Percentiles rank a stretch among this genome's conserved stretches.
phyloP scores from a whole-genome alignment of 176 grass and related monocot species.

The Aegilops speltoides region DNA sequence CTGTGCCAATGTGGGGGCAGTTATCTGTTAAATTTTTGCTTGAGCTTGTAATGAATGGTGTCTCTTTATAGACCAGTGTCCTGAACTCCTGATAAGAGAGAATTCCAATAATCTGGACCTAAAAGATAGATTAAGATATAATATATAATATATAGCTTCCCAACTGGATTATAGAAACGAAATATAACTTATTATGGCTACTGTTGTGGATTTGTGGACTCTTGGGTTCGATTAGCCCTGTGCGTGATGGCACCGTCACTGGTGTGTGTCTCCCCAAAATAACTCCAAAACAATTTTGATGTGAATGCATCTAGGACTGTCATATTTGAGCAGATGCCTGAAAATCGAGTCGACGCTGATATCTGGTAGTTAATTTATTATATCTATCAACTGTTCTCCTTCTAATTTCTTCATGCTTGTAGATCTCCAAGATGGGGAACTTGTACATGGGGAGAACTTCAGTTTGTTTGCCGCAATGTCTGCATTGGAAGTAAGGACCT shows the following conservation, averaged over 20 bases:
- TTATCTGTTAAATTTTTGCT: not conserved
- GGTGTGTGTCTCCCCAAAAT: not conserved
- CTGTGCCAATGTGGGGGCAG: not conserved
- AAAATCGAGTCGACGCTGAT: not conserved
- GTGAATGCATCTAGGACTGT: not conserved
- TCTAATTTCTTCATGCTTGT: conserved; percentile 34
- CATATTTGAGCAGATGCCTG: not conserved
- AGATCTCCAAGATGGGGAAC: conserved; percentile 93
- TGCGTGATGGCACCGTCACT: not conserved
- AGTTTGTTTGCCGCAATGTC: conserved; percentile 99
- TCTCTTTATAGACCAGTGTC: not conserved
- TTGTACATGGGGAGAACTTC: conserved; percentile 96
- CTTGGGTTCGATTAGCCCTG: not conserved
- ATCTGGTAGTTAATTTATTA: not conserved
- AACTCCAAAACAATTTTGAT: not conserved
- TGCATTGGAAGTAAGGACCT: conserved; percentile 80
- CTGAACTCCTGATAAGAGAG: not conserved
- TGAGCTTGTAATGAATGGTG: not conserved
- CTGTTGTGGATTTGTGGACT: not conserved
- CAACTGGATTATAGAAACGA: not conserved
- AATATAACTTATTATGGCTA: not conserved
- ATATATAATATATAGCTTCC: not conserved
- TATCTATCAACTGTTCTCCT: not conserved
- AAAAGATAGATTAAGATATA: not conserved
- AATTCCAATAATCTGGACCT: not conserved